Evolutionary conservation across 306 rosid species (phyloP).

Genomic region (Quercus rubra): DNA sequence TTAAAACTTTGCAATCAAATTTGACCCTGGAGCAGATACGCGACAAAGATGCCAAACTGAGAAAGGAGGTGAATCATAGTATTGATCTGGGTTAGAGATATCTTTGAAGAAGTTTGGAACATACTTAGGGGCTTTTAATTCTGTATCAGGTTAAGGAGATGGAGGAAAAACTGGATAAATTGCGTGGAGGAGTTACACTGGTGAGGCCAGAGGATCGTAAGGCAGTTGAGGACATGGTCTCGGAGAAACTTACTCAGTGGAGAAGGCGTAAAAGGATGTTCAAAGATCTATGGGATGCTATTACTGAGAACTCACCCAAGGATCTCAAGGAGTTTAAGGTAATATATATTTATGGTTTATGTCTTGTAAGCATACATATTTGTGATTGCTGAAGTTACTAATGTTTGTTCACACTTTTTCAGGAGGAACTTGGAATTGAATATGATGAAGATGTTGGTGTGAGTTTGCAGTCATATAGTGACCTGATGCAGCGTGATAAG

Average conservation of each 20-base stretch:
- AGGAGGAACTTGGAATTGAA: conserved; percentile 93
- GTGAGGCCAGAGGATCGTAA: conserved; percentile 87
- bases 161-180: conserved; percentile 59
- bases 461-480: conserved; percentile 61
- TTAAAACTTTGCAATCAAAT: conserved; percentile 66
- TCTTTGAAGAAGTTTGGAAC: conserved; percentile 4
- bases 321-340: conserved; percentile 89
- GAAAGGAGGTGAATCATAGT: conserved; percentile 57
- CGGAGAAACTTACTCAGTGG: conserved; percentile 70
- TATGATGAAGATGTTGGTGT: conserved; percentile 76
- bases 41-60: conserved; percentile 58
- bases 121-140: conserved; percentile 17
- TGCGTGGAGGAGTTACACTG: conserved; percentile 81
- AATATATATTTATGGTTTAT: neutral
- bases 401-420: conserved; percentile 17
- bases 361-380: neutral
- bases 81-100: conserved; percentile 9
- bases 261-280: conserved; percentile 90
- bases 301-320: conserved; percentile 85
- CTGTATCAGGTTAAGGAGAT: conserved; percentile 62
- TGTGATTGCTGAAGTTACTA: conserved; percentile 7
- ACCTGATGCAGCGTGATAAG: conserved; percentile 54
- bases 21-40: conserved; percentile 77
- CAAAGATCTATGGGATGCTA: conserved; percentile 85
- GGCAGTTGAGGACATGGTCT: conserved; percentile 46